phyloP scores from a whole-genome alignment of 1,139 yeast species.

The Saccharomycopsis phalli region DNA sequence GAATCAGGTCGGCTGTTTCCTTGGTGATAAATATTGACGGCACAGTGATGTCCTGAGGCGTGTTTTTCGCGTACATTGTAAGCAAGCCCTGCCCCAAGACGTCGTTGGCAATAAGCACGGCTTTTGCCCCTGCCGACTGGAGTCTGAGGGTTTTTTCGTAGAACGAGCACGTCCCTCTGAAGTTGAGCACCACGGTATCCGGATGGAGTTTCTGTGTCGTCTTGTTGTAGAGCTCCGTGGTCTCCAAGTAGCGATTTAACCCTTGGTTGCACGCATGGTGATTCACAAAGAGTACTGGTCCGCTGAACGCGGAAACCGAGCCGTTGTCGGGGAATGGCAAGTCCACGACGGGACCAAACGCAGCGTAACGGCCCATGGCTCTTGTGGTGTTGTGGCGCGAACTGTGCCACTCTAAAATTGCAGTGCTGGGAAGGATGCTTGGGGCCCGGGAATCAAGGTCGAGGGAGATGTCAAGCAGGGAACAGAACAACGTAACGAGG shows the following conservation, averaged over 20 bases:
- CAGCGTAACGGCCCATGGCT: conserved; percentile 17
- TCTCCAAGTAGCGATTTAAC: not conserved
- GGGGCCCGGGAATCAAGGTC: conserved; percentile 16
- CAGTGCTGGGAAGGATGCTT: conserved; percentile 17
- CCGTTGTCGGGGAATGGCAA: conserved; percentile 4
- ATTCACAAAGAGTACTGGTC: conserved; percentile 7
- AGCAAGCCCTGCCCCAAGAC: conserved; percentile 12
- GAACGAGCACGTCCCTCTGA: conserved; percentile 19
- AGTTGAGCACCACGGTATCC: conserved; percentile 13
- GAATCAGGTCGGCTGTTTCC: conserved; percentile 16
- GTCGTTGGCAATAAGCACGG: conserved; percentile 19
- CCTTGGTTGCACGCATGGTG: conserved; percentile 11
- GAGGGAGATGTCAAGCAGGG: conserved; percentile 7
- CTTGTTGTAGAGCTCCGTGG: not conserved
- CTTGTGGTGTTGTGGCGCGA: conserved; percentile 11
- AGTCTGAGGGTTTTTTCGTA: conserved; percentile 16
- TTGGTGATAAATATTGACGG: conserved; percentile 19
- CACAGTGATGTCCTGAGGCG: conserved; percentile 9
- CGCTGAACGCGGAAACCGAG: not conserved
- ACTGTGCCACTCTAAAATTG: conserved; percentile 16
- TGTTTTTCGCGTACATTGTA: conserved; percentile 17
- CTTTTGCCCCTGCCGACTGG: conserved; percentile 12
- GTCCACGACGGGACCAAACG: conserved; percentile 18
- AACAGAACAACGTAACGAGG: conserved; percentile 4
- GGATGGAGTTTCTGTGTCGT: not conserved